Percentiles rank a stretch among this genome's conserved stretches.
These are phyloP conservation scores for Macadamia integrifolia DNA, from an alignment of 164 flowering plant species.

Conservation along the genomic window DNA sequence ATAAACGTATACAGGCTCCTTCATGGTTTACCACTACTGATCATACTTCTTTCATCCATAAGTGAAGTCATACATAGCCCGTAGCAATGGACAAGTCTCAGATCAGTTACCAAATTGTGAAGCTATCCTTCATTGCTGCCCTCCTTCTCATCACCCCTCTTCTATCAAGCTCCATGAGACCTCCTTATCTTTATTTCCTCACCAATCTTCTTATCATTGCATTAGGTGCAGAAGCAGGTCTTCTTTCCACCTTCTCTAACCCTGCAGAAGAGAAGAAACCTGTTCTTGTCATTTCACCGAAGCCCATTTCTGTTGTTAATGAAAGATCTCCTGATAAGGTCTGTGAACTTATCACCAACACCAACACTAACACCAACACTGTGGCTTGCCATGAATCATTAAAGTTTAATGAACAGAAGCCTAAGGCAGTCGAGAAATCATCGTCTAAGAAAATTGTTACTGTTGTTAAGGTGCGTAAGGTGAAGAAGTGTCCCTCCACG, in stretches of 20 bases:
- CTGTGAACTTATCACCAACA: no score
- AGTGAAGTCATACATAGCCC: neutral
- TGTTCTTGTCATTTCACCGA: conserved; percentile 2
- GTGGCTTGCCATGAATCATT: neutral
- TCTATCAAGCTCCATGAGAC: conserved; percentile 45
- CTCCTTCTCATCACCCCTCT: conserved; percentile 56
- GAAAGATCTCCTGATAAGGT: conserved; percentile 17
- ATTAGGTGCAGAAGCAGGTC: conserved; percentile 66
- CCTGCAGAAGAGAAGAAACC: conserved; percentile 30
- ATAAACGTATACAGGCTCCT: conserved; percentile 5
- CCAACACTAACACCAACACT: neutral
- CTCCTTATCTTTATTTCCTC: conserved; percentile 59
- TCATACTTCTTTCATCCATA: neutral
- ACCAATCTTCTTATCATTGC: conserved; percentile 60
- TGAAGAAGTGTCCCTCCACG: conserved; percentile 53
- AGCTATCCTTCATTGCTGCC: conserved; percentile 36
- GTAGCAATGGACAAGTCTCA: conserved; percentile 37
- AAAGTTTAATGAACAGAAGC: conserved; percentile 3
- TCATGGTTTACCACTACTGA: conserved; percentile 7
- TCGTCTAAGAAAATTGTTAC: conserved; percentile 25
- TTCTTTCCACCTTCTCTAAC: conserved; percentile 34
- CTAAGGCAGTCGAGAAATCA: conserved; percentile 24
- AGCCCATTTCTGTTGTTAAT: conserved; percentile 1
- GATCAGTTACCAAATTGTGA: conserved; percentile 32
- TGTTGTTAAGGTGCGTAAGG: conserved; percentile 16